Evolutionary conservation across 2,329 filamentous ascomycete genomes (phyloP).

Genomic region (Coniochaeta sp.): DNA sequence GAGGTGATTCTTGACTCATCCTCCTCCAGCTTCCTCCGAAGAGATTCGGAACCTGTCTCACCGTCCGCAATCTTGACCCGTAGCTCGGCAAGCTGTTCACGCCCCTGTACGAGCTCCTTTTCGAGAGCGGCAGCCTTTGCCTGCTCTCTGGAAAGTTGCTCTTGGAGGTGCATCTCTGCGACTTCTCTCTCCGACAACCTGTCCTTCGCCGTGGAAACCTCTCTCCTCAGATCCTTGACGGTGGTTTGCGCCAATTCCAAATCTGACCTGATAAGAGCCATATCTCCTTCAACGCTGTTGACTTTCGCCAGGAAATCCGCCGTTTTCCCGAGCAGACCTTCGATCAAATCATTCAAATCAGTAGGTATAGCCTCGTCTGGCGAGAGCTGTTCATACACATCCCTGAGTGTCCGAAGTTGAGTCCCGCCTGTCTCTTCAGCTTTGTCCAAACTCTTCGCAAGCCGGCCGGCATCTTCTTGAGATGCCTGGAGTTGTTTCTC

Average conservation of each 20-base stretch:
- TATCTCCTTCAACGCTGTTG: conserved; percentile 51
- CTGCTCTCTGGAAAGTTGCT: conserved; percentile 44
- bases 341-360: conserved; percentile 50
- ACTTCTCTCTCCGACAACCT: conserved; percentile 44
- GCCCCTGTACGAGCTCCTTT: conserved; percentile 53
- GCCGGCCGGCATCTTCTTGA: conserved; percentile 44
- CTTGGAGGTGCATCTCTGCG: conserved; percentile 41
- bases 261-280: conserved; percentile 54
- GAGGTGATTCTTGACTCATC: conserved; percentile 64
- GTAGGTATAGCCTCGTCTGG: conserved; percentile 43
- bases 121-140: conserved; percentile 48
- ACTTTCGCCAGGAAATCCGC: conserved; percentile 53
- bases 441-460: conserved; percentile 41
- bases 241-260: conserved; percentile 51
- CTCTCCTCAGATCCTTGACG: conserved; percentile 46
- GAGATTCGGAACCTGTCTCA: conserved; percentile 72
- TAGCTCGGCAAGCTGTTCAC: conserved; percentile 60
- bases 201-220: conserved; percentile 47
- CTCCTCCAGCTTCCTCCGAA: conserved; percentile 67
- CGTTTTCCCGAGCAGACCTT: conserved; percentile 49
- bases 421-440: conserved; percentile 44
- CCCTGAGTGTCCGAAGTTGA: conserved; percentile 47
- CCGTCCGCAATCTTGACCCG: conserved; percentile 70
- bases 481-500: conserved; percentile 48
- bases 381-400: conserved; percentile 51